These are phyloP conservation scores for Zymoseptoria tritici DNA, from an alignment of 2,329 filamentous ascomycete genomes.

Conservation along the genomic window DNA sequence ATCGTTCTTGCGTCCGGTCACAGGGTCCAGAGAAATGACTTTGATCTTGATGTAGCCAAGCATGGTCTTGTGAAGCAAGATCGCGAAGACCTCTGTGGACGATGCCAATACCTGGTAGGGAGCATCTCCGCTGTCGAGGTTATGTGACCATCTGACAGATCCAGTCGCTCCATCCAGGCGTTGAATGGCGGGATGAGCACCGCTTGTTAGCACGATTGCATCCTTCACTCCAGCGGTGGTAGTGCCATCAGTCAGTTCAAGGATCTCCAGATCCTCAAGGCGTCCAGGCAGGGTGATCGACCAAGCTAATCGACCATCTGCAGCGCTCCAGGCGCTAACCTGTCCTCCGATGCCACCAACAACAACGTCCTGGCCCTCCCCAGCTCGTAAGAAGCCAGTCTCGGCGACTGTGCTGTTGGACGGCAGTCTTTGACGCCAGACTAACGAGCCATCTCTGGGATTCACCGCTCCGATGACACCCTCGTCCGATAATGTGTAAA, in stretches of 20 bases:
- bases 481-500: conserved; percentile 85
- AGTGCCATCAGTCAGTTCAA: conserved; percentile 56
- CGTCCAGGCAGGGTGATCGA: conserved; percentile 50
- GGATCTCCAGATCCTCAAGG: conserved; percentile 66
- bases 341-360: conserved; percentile 63
- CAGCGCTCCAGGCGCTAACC: conserved; percentile 75
- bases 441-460: conserved; percentile 70
- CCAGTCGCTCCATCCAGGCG: conserved; percentile 68
- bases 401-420: conserved; percentile 27
- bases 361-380: conserved; percentile 70
- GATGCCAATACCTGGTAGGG: conserved; percentile 70
- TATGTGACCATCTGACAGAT: conserved; percentile 69
- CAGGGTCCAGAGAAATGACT: conserved; percentile 63
- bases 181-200: conserved; percentile 53
- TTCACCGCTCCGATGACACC: conserved; percentile 81
- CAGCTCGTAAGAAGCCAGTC: conserved; percentile 54
- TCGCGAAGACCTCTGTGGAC: conserved; percentile 62
- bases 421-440: conserved; percentile 78
- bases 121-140: conserved; percentile 55
- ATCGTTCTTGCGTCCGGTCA: conserved; percentile 63
- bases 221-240: conserved; percentile 50
- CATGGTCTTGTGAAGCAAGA: conserved; percentile 61
- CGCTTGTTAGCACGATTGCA: conserved; percentile 59
- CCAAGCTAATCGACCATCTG: conserved; percentile 75
- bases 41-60: conserved; percentile 68